Base-by-base conservation (phyloP, 2,329 filamentous ascomycete species). In the Neonectria ditissima region DNA sequence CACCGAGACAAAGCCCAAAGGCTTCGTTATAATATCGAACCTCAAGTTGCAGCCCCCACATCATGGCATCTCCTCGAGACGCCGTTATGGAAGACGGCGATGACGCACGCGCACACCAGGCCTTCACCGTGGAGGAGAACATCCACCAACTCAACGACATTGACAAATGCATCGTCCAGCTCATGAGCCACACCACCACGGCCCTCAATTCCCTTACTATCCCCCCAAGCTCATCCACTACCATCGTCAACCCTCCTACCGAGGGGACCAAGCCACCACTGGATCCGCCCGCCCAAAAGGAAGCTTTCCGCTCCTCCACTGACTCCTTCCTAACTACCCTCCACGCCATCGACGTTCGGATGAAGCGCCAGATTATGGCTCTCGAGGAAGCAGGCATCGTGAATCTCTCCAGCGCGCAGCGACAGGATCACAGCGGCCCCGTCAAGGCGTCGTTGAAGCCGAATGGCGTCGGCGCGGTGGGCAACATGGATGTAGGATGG, bases 341-440 rank as follows among this genome's bases (percentile, higher is more conserved):
- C 3, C 92, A 93, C 66, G 86, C 85, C 7, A 87, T 96, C 54
- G 90, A 93, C 74, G 91, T 94, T 11, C 84, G 88, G 48, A 86
- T 97, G 56, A 91, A 91, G 73, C 77, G 79, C 8, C 79, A 80
- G 54, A 90, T 94, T 50, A 89, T 91, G 75, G 92, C 91, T 0
- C 82, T 97, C 4, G 92, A 97, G 77, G 93, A 97, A 78, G 92
- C 91, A 0, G 87, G 88, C 43, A 92, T 97, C 66, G 87, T 97
- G 70, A 82, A 84, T 75, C 78, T 85, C 34, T 75, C 71, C 60
- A 75, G 74, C 48, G 75, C 67, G 1, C 73, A 72, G 48, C 82
- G 75, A 1, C 74, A 77, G 44, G 75, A 76, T 14, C 69, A 73
- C 10, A 75, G 70, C 8, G 70, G 70, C 1, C 75, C 83, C 4